Evolutionary conservation across 148 eudicot species (phyloP), one percentile per base, ranked within the genome.

Genomic region (Mesembryanthemum crystallinum): DNA sequence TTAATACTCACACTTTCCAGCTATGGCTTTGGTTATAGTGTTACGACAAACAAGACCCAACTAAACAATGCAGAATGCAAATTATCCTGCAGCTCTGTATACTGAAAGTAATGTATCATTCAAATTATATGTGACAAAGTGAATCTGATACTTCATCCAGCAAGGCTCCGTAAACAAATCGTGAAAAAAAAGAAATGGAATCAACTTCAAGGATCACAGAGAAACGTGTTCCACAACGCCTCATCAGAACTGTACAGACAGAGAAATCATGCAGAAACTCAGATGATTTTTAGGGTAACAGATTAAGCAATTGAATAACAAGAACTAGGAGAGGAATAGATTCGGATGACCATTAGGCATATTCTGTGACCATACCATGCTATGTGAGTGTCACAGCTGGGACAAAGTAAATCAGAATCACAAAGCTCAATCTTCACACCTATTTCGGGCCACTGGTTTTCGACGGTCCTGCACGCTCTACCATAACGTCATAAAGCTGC

Each of bases 401-500:
- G 33, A 42, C 42, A 51, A 55, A 10, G 39, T 43, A 37, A 59
- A 67, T 39, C 25, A 23, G 47, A 58, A 32, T 32, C 32, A 60
- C 12, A 33, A 54, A 65, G 30, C 60, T 68, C 27, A 60, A 43
- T 63, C 28, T 74, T 77, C 70, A 69, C 15, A 35, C 35, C 49
- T 73, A 27, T 69, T 84, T 81, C 2, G 97, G 92, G 42, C 89
- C 89, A 58, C 99, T 95, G 80, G 85, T 95, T 86, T 90, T 74
- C 24, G 99, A 90, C 72, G 97, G 75, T 70, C 99, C 98, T 42
- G 96, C 94, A 76, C 97, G 86, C 80, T 90, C 97, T 73, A 92
- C 98, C 97, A 95, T 90, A 80, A 82, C 89, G 77, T 95, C 92
- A 39, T 92, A 95, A 27, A 95, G 96, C 82, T 95, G 97, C 88